Percentiles rank a stretch among this genome's conserved stretches.
Evolutionary conservation across 768 basidiomycete genomes (phyloP).

Genomic region (Phylloporus arenicola): DNA sequence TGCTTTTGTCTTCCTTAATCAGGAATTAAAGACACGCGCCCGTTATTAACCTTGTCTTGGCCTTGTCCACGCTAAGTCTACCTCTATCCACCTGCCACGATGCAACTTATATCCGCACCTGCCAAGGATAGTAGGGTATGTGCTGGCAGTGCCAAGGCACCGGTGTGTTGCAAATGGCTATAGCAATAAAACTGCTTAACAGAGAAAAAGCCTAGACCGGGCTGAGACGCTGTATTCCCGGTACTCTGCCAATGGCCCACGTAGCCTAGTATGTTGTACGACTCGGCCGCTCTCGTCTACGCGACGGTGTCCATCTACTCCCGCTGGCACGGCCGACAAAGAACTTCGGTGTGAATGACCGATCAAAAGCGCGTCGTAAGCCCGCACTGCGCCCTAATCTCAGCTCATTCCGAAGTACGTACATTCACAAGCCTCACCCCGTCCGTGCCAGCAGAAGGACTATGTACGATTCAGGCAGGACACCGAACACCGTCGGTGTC

Average conservation of each 20-base stretch:
- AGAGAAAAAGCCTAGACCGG: too few species aligned
- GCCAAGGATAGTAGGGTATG: not conserved
- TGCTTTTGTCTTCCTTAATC: constrained; percentile 11
- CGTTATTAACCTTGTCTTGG: not conserved
- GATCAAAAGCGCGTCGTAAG: not conserved
- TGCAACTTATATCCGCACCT: not conserved
- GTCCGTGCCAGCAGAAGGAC: too few species aligned
- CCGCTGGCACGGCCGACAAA: not conserved
- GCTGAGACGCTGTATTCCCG: too few species aligned
- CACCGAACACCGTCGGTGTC: too few species aligned
- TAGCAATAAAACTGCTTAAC: not conserved
- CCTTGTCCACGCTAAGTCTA: not conserved
- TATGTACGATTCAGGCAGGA: too few species aligned
- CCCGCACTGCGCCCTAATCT: not conserved
- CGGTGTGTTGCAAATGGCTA: not conserved
- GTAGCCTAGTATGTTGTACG: too few species aligned
- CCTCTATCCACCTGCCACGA: not conserved
- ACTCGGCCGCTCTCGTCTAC: not conserved
- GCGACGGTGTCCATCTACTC: not conserved
- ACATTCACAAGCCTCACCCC: not conserved
- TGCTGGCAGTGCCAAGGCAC: not conserved
- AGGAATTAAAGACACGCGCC: not conserved
- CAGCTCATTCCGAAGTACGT: not conserved
- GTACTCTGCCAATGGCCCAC: too few species aligned
- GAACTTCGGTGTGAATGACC: not conserved